Conservation (phyloP, 495 filamentous ascomycete genomes). For the Letharia lupina region DNA sequence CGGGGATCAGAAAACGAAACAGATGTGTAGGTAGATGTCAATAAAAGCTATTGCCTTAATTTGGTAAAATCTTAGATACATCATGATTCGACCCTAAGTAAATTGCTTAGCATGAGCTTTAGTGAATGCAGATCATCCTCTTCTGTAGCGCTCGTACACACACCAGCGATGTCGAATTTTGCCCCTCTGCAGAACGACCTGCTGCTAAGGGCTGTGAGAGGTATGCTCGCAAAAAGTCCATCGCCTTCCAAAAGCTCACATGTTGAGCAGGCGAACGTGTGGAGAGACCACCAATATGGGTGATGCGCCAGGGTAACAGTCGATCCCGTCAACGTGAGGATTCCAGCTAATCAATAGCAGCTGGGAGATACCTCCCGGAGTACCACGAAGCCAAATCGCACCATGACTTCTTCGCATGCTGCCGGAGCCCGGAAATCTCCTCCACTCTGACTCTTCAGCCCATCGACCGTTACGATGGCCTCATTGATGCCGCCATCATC, state of each 20-base stretch:
- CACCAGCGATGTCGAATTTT: constrained; percentile 39
- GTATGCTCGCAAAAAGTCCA: constrained; percentile 40
- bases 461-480: constrained; percentile 78
- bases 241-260: constrained; percentile 22
- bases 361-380: constrained; percentile 93
- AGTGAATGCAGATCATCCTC: not conserved
- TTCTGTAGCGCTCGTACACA: not conserved
- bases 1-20: constrained; percentile 35
- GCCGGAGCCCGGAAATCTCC: constrained; percentile 82
- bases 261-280: constrained; percentile 67
- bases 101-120: not conserved
- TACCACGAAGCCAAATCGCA: constrained; percentile 88
- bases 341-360: constrained; percentile 37
- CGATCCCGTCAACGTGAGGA: not conserved
- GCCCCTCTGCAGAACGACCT: constrained; percentile 83
- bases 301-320: constrained; percentile 87
- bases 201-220: constrained; percentile 77
- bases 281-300: constrained; percentile 90
- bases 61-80: not conserved
- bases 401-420: constrained; percentile 95
- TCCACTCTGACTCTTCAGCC: constrained; percentile 89
- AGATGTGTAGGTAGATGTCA: constrained; percentile 5
- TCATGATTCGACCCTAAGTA: not conserved
- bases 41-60: not conserved
- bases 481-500: constrained; percentile 96